These are phyloP conservation scores for Crithidia sp. DNA, from an alignment of 208 protist genomes.

Conservation along the genomic window DNA sequence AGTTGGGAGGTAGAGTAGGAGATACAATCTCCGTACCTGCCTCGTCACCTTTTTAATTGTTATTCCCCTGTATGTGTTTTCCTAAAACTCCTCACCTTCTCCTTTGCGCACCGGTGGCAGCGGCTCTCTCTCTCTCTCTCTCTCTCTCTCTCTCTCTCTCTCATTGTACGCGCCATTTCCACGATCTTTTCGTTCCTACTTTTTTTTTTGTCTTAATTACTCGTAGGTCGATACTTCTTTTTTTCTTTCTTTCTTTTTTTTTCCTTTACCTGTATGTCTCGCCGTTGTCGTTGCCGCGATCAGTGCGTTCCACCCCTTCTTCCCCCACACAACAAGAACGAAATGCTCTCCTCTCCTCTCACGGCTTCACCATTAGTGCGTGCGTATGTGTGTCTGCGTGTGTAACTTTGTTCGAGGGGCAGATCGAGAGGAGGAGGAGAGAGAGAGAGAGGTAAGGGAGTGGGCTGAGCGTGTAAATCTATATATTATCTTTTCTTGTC, in stretches of 20 bases:
- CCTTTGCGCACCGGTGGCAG: not conserved
- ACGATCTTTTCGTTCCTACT: not conserved
- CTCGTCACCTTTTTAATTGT: not conserved
- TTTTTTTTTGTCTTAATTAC: not conserved
- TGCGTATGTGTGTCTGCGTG: too few relatives aligned
- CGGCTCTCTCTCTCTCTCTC: not conserved
- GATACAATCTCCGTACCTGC: conserved; percentile 13
- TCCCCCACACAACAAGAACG: too few relatives aligned
- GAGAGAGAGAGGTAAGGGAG: conserved; percentile 11
- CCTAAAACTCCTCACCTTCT: not conserved
- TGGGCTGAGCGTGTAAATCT: not conserved
- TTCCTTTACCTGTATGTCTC: not conserved
- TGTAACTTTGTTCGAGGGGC: too few relatives aligned
- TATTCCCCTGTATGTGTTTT: not conserved
- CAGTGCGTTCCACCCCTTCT: too few relatives aligned
- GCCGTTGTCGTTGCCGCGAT: not conserved
- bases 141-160: not conserved
- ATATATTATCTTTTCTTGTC: not conserved
- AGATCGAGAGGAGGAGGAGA: not conserved
- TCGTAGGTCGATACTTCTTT: not conserved
- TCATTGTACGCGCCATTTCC: not conserved
- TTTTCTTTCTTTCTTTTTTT: not conserved
- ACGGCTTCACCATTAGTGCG: too few relatives aligned
- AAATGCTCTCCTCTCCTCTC: too few relatives aligned
- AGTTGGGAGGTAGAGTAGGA: conserved; percentile 2